These are phyloP conservation scores for Suhomyces canberraensis DNA, from an alignment of 805 yeast genomes.

Conservation along the genomic window DNA sequence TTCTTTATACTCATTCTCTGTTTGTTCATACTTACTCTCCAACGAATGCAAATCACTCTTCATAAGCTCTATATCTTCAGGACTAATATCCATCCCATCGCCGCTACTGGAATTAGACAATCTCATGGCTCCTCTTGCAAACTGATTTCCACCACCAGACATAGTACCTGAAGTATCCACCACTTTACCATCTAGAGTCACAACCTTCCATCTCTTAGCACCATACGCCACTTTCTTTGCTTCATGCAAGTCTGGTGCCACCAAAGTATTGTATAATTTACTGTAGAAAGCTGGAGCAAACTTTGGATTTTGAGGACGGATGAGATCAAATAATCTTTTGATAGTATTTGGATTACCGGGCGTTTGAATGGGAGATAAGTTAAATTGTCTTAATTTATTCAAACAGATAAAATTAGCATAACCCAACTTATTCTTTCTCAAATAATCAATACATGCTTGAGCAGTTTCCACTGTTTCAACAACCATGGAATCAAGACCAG, in stretches of 20 bases:
- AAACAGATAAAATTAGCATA: slow-evolving; percentile 84
- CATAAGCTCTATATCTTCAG: slow-evolving; percentile 54
- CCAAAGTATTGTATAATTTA: slow-evolving; percentile 82
- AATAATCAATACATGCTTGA: slow-evolving; percentile 66
- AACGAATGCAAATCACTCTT: slow-evolving; percentile 48
- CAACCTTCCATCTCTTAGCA: slow-evolving; percentile 76
- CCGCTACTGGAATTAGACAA: slow-evolving; percentile 35
- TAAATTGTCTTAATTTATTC: slow-evolving; percentile 64
- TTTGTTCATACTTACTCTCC: slow-evolving; percentile 52
- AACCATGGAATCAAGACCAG: slow-evolving; percentile 87
- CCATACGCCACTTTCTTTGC: slow-evolving; percentile 92
- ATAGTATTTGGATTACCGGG: slow-evolving; percentile 63
- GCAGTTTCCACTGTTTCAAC: slow-evolving; percentile 72
- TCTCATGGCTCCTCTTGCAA: slow-evolving; percentile 75
- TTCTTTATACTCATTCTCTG: slow-evolving; percentile 49
- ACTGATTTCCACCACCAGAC: slow-evolving; percentile 89
- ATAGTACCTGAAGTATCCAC: slow-evolving; percentile 93
- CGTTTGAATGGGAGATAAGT: slow-evolving; percentile 55
- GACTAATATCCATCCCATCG: slow-evolving; percentile 39
- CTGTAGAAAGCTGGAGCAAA: slow-evolving; percentile 88
- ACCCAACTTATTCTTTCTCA: slow-evolving; percentile 80
- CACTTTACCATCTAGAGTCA: slow-evolving; percentile 86
- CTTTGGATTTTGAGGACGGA: slow-evolving; percentile 60
- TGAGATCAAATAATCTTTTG: slow-evolving; percentile 81
- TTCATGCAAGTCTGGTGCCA: slow-evolving; percentile 70